These are phyloP conservation scores for Tagetes patula DNA, from an alignment of 129 eudicot genomes.

Conservation along the genomic window DNA sequence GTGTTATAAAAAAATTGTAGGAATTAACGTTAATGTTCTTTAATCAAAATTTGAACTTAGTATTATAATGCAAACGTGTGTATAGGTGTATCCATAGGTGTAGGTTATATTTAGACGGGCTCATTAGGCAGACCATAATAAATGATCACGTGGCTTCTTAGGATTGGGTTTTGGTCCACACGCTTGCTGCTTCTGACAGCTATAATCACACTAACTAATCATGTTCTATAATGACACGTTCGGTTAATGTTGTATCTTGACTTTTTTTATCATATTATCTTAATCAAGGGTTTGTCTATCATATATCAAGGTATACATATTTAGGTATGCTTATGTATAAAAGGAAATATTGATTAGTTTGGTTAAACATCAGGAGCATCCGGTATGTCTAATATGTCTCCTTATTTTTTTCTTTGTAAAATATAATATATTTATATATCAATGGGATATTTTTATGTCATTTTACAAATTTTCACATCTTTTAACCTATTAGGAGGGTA, in stretches of 20 bases:
- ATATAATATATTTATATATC: too few species aligned
- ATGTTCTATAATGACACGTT: slow-evolving; percentile 6
- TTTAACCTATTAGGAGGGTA: too few species aligned
- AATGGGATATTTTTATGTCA: too few species aligned
- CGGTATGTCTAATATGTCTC: not conserved
- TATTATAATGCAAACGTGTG: not conserved
- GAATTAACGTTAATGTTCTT: too few species aligned
- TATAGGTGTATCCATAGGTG: slow-evolving; percentile 17
- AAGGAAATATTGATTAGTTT: too few species aligned
- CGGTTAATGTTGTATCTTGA: not conserved
- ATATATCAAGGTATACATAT: too few species aligned
- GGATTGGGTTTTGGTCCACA: slow-evolving; percentile 21
- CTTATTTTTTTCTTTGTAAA: too few species aligned
- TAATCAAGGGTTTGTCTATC: not conserved
- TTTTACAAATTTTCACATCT: too few species aligned
- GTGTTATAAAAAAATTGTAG: too few species aligned
- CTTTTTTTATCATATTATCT: not conserved
- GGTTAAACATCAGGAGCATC: not conserved
- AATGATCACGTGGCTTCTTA: slow-evolving; percentile 23
- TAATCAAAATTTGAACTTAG: not conserved
- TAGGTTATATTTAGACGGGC: slow-evolving; percentile 27
- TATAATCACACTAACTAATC: slow-evolving; percentile 12
- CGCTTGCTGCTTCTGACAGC: slow-evolving; percentile 19
- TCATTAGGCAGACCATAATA: slow-evolving; percentile 1
- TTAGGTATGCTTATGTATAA: not conserved